Evolutionary conservation across 2,329 filamentous ascomycete genomes (phyloP).

Genomic region (Whalleya microplaca): DNA sequence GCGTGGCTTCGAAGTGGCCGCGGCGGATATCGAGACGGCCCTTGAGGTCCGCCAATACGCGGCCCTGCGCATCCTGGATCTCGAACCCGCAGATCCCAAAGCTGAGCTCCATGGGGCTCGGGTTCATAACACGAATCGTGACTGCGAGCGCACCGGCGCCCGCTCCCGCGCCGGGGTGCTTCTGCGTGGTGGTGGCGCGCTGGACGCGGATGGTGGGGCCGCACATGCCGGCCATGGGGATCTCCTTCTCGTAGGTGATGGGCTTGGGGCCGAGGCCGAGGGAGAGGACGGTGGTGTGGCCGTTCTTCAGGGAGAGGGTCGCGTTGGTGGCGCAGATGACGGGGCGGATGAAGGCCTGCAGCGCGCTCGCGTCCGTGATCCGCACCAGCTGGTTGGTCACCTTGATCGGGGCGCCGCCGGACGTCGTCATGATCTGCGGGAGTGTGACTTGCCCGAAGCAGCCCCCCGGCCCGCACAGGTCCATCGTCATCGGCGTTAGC

Average conservation of each 20-base stretch:
- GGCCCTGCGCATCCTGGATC: slow-evolving; percentile 20
- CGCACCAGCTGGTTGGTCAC: slow-evolving; percentile 28
- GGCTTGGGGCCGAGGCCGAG: slow-evolving; percentile 23
- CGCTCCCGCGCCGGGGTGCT: neutral
- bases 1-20: slow-evolving; percentile 22
- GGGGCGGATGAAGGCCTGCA: slow-evolving; percentile 28
- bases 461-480: slow-evolving; percentile 22
- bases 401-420: slow-evolving; percentile 23
- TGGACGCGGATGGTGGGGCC: slow-evolving; percentile 21
- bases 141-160: slow-evolving; percentile 12
- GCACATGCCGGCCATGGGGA: slow-evolving; percentile 27
- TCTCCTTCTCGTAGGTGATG: slow-evolving; percentile 29
- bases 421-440: slow-evolving; percentile 22
- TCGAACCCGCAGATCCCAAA: slow-evolving; percentile 34
- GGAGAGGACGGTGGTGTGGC: slow-evolving; percentile 23
- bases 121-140: slow-evolving; percentile 26
- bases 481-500: slow-evolving; percentile 21
- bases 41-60: slow-evolving; percentile 28
- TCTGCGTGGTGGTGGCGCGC: slow-evolving; percentile 1
- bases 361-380: slow-evolving; percentile 26
- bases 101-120: slow-evolving; percentile 32
- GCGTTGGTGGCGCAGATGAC: slow-evolving; percentile 18
- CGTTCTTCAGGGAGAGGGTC: slow-evolving; percentile 27
- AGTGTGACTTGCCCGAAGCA: slow-evolving; percentile 30
- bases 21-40: slow-evolving; percentile 30